Base-by-base conservation (phyloP, 2,329 filamentous ascomycete species). In the Ploettnerulaceae sp. region DNA sequence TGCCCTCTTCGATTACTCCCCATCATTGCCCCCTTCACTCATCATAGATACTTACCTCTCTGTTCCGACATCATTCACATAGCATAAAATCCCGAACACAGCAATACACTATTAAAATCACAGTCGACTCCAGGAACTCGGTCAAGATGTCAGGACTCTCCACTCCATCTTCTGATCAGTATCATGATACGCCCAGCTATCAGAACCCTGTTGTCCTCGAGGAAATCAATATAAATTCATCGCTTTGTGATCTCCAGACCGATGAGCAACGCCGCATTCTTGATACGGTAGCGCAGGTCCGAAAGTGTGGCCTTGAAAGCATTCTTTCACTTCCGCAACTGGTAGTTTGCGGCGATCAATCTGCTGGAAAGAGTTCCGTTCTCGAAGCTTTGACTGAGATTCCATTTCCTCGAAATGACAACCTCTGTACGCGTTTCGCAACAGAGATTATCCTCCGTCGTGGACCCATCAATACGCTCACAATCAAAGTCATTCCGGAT, bases 321-420 rank as follows among this genome's bases (percentile, higher is more conserved):
- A 66, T 75, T 55, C 70, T 62, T 0, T 55, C 72, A 36, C 67
- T 81, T 0, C 77, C 77, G 1, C 77, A 83, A 57, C 76, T 83
- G 26, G 77, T 82, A 36, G 78, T 82, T 18, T 79, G 80, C 25
- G 79, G 79, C 22, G 77, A 82, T 59, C 78, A 82, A 62, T 81
- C 77, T 1, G 74, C 77, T 5, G 80, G 80, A 15, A 83, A 83
- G 62, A 80, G 75, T 54, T 82, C 78, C 4, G 76, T 81, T 1
- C 70, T 83, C 2, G 78, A 82, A 56, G 77, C 78, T n/a, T 69
- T 84, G 28, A 81, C 77, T 0, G 76, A 77, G 18, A 77, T 80
- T 7, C 72, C 74, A 0, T 83, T 84, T 35, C 80, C 79, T 0
- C 68, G 74, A 45, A 76, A 77, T 50, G 76, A 76, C 40, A 76